Evolutionary conservation across 768 basidiomycete genomes (phyloP), one percentile per base, ranked within the genome.

Genomic region (Russula sp.): DNA sequence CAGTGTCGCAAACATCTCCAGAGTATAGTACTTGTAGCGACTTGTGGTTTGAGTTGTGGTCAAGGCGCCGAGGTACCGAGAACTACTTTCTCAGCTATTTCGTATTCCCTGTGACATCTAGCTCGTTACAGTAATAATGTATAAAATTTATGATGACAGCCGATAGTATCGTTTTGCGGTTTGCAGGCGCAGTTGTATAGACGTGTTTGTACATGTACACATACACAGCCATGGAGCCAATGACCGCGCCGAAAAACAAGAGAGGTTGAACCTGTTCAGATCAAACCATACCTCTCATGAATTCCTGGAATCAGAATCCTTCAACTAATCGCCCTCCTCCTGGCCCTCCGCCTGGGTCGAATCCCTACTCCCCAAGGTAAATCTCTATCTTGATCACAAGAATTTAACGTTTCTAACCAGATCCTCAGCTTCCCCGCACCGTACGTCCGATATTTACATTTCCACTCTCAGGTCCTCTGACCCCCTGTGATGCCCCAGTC

Each of bases 401-500:
- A 34, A 28, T 24, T 42, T 14, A 32, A 48, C 1, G 1, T 6
- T 36, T 62, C 32, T 60, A 22, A 57, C 57, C 14, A 34, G 2
- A 36, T 11, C 48, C 48, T 57, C 28, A 54, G 56, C 26, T 69
- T 70, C 24, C 62, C 68, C 1, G 22, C 62, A 22, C 62, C 68
- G 69, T 69, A 44, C 48, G 61, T 26, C 49, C 34, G 14, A 13
- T 2, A 24, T 36, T 30, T 28, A 2, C 16, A 4, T 30, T 18
- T 49, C 14, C 30, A 36, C 40, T 30, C 40, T 26, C n/a, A n/a
- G n/a, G 20, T 36, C 22, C 36, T 30, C 63, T 57, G 54, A 66
- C 44, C 44, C 42, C 32, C 26, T 48, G 20, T 50, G 9, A 55
- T 65, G 57, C 32, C 32, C 61, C 38, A 46, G 55, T 42, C 61